A percentile compares a stretch with the other conserved stretches of the same genome.
Conservation (phyloP, 257 asterid species). For the Catharanthus roseus region DNA sequence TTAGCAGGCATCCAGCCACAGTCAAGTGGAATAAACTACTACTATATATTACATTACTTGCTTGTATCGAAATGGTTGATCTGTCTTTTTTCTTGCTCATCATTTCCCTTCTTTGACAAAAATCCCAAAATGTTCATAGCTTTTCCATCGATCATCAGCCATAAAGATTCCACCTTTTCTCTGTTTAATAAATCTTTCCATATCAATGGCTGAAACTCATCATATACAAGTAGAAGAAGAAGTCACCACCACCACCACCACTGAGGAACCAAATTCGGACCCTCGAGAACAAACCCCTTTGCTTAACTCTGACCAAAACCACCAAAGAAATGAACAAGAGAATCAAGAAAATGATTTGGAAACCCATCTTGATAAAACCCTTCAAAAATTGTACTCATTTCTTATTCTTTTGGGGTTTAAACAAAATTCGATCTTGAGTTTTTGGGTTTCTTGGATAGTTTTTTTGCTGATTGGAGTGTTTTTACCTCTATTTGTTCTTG, state of each 20-base stretch:
- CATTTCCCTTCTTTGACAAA: background rate
- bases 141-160: background rate
- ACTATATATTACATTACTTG: background rate
- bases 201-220: conserved; percentile 52
- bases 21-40: background rate
- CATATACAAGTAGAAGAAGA: conserved; percentile 36
- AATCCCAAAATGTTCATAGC: background rate
- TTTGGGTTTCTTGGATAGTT: conserved; percentile 46
- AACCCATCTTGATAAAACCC: conserved; percentile 50
- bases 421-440: conserved; percentile 41
- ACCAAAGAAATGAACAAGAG: conserved; percentile 18
- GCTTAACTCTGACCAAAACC: conserved; percentile 28
- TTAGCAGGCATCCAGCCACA: background rate
- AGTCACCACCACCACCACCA: no score
- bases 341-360: conserved; percentile 32
- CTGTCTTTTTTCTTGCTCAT: background rate
- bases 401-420: conserved; percentile 55
- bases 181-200: background rate
- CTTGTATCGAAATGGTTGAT: background rate
- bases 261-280: conserved; percentile 33
- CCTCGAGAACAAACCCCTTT: conserved; percentile 37
- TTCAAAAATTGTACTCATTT: conserved; percentile 39
- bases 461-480: conserved; percentile 50
- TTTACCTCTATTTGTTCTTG: conserved; percentile 50
- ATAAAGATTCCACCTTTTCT: background rate